Evolutionary conservation across 73 alveolate genomes (phyloP).

Genomic region (Paramecium sonneborni): DNA sequence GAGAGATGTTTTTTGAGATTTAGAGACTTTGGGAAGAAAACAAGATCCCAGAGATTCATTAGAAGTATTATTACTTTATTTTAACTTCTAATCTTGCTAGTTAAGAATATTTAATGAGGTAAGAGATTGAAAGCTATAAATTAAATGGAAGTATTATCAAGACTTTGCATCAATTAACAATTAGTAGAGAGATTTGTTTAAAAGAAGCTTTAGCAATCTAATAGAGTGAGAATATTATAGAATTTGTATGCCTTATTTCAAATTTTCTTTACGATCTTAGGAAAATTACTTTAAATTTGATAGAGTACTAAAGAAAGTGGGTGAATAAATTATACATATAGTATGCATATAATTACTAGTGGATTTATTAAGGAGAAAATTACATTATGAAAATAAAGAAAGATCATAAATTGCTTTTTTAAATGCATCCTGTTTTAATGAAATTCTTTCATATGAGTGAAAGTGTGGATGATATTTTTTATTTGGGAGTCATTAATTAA

Average conservation of each 20-base stretch:
- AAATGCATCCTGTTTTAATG: not conserved
- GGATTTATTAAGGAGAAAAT: constrained; percentile 15
- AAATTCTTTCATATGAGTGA: not conserved
- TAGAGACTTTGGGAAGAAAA: constrained; percentile 7
- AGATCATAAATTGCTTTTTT: not conserved
- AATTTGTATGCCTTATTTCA: not conserved
- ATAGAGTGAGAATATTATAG: not conserved
- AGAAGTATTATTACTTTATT: not conserved
- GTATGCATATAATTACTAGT: not conserved
- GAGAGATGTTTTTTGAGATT: not conserved
- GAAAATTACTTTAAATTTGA: not conserved
- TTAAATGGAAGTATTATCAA: not conserved
- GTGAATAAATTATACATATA: not conserved
- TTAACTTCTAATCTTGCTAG: not conserved
- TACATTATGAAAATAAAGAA: not conserved
- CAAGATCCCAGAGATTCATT: constrained; percentile 1
- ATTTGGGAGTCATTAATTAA: not conserved
- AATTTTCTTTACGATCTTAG: not conserved
- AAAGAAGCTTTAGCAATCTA: too few species aligned
- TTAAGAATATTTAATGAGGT: constrained; percentile 3
- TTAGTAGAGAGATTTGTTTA: not conserved
- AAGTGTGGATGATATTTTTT: not conserved
- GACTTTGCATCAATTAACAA: not conserved
- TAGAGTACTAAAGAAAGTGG: not conserved
- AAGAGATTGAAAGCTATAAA: not conserved